Conservation (phyloP, 2,329 filamentous ascomycete species). For the Sphaceloma murrayae region DNA sequence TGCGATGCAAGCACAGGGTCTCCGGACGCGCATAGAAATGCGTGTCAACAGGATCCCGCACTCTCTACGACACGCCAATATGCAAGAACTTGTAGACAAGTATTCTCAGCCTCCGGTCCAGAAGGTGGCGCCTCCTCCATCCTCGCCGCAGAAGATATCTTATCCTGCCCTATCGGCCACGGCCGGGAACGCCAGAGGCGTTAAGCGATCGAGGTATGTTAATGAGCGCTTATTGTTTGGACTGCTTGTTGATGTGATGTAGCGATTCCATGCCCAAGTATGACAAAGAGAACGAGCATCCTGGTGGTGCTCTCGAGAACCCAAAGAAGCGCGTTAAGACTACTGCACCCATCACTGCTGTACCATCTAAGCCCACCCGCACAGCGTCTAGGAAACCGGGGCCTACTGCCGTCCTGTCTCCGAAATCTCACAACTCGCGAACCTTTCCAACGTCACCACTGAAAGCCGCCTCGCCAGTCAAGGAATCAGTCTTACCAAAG, state of each 20-base stretch:
- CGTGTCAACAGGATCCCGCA: constrained; percentile 86
- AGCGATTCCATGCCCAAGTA: constrained; percentile 50
- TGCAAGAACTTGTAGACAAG: constrained; percentile 65
- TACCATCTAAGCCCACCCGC: constrained; percentile 28
- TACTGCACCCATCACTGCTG: constrained; percentile 29
- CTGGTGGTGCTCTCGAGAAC: constrained; percentile 47
- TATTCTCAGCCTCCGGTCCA: constrained; percentile 30
- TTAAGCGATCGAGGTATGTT: constrained; percentile 29
- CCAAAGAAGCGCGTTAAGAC: constrained; percentile 55
- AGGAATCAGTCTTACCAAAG: constrained; percentile 55
- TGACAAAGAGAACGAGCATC: constrained; percentile 69
- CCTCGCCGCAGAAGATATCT: constrained; percentile 17
- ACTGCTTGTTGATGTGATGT: constrained; percentile 22
- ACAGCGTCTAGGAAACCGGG: constrained; percentile 27
- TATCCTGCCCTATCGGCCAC: constrained; percentile 8
- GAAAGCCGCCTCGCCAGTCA: constrained; percentile 38
- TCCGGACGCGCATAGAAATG: constrained; percentile 80
- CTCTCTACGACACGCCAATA: constrained; percentile 65
- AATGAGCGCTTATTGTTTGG: constrained; percentile 21
- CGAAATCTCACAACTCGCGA: constrained; percentile 71
- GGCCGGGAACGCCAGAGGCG: constrained; percentile 18
- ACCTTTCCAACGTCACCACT: constrained; percentile 50
- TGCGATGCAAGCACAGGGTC: constrained; percentile 73
- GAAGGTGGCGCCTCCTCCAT: constrained; percentile 20
- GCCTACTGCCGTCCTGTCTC: constrained; percentile 58